Base-by-base conservation (phyloP, 495 filamentous ascomycete genomes). In the Aspergillus diversus region DNA sequence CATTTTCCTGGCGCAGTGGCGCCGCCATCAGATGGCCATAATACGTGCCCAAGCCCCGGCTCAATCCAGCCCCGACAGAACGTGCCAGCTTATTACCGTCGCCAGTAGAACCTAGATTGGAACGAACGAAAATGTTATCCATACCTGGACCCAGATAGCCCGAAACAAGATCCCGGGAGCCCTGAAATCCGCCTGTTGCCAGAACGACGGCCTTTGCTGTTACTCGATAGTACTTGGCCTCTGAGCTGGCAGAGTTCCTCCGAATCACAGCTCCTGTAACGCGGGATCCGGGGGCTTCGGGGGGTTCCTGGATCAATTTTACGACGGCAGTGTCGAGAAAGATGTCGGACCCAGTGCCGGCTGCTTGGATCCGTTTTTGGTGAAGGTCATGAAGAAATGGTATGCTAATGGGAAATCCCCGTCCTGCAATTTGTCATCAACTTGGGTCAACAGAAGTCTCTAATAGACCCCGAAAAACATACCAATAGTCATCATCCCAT, bases 401-500 rank as follows among this genome's bases (percentile, higher is more conserved):
- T 11, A 72, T 69, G 27, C 70, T 60, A 17, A 70, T 68, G 3
- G 67, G 70, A 32, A 70, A 69, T 4, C 70, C 68, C 37, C 70
- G 70, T 5, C 70, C 70, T 71, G 12, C n/a, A n/a, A n/a, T n/a
- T n/a, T n/a, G n/a, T n/a, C n/a, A n/a, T n/a, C n/a, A n/a, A n/a
- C n/a, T n/a, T n/a, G n/a, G n/a, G n/a, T 33, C 11, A 39, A 27
- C 37, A 17, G 35, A 55, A 12, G 35, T 6, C 5, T 12, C 7
- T 37, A 34, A 43, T 43, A 11, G n/a, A 11, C 7, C 13, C 7
- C 13, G n/a, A 15, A 4, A 43, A 11, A 11, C 39, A 15, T 65
- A 70, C 70, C 67, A 16, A 73, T 73, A 21, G 68, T 70, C 68
- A 73, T 70, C 34, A 73, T 73, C 3, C 70, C 70, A 50, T 73